phyloP scores from a whole-genome alignment of 495 filamentous ascomycete genomes.

The Neurospora sp. region DNA sequence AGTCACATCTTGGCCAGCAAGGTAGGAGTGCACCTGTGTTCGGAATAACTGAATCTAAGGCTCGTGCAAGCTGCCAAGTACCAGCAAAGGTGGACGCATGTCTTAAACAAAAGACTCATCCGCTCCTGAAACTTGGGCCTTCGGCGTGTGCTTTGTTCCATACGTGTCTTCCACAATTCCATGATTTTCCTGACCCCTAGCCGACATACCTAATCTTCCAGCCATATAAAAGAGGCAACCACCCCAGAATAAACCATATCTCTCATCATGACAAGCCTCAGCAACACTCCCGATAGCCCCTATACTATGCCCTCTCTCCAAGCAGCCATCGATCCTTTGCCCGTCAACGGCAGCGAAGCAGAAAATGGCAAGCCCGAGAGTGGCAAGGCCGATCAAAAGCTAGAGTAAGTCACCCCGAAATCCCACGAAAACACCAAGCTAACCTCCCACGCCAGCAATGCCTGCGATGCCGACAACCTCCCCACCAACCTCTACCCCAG shows the following conservation, averaged over 20 bases:
- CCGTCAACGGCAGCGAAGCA: background rate
- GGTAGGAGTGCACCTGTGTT: too few species aligned
- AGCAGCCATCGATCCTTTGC: background rate
- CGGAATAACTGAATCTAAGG: too few species aligned
- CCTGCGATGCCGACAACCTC: background rate
- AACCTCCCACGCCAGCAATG: background rate
- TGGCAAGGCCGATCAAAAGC: background rate
- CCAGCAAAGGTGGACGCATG: too few species aligned
- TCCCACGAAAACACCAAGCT: background rate
- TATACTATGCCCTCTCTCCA: background rate
- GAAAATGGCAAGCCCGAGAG: background rate
- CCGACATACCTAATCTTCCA: too few species aligned
- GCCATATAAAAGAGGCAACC: background rate
- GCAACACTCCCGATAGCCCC: background rate
- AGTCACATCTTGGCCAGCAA: too few species aligned
- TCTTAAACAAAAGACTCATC: too few species aligned
- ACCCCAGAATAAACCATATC: background rate
- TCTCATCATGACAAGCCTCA: background rate
- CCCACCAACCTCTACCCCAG: slow-evolving; percentile 4
- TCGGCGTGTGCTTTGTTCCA: too few species aligned
- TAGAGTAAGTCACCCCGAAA: background rate
- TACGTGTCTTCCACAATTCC: too few species aligned
- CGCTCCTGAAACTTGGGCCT: too few species aligned
- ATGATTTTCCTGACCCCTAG: too few species aligned
- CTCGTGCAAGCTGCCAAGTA: too few species aligned